phyloP scores from a whole-genome alignment of 768 basidiomycete genomes.

The Rhizopogon roseolus region DNA sequence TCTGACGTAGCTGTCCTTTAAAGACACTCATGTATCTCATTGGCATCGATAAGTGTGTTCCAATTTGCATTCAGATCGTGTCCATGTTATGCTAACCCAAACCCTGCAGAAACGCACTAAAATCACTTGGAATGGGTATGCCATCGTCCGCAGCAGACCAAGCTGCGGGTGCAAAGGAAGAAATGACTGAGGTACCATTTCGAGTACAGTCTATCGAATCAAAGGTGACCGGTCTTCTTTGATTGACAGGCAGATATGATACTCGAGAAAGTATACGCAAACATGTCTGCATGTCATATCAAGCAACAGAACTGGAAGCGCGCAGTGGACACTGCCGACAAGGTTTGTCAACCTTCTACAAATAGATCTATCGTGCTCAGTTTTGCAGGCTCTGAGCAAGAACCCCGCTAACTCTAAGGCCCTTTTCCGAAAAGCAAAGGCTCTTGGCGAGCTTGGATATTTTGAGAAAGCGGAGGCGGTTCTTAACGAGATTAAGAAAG shows the following conservation, averaged over 20 bases:
- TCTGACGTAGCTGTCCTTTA: slow-evolving; percentile 8
- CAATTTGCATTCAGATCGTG: neutral
- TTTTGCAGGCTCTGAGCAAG: slow-evolving; percentile 59
- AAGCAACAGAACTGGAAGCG: slow-evolving; percentile 79
- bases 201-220: neutral
- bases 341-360: slow-evolving; percentile 34
- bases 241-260: slow-evolving; percentile 61
- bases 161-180: slow-evolving; percentile 35
- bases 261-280: slow-evolving; percentile 78
- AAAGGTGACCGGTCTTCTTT: neutral
- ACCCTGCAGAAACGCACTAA: slow-evolving; percentile 45
- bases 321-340: slow-evolving; percentile 75
- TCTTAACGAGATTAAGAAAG: slow-evolving; percentile 58
- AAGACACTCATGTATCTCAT: slow-evolving; percentile 70
- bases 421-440: slow-evolving; percentile 77
- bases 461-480: slow-evolving; percentile 68
- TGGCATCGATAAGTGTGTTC: slow-evolving; percentile 71
- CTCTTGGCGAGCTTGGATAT: slow-evolving; percentile 69
- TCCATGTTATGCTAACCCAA: neutral
- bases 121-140: slow-evolving; percentile 40
- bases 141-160: slow-evolving; percentile 17
- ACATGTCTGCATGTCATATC: slow-evolving; percentile 81
- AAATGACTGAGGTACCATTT: slow-evolving; percentile 59
- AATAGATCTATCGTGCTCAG: neutral
- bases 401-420: slow-evolving; percentile 78